phyloP scores from a whole-genome alignment of 306 rosid genomes.

The Datisca glomerata region DNA sequence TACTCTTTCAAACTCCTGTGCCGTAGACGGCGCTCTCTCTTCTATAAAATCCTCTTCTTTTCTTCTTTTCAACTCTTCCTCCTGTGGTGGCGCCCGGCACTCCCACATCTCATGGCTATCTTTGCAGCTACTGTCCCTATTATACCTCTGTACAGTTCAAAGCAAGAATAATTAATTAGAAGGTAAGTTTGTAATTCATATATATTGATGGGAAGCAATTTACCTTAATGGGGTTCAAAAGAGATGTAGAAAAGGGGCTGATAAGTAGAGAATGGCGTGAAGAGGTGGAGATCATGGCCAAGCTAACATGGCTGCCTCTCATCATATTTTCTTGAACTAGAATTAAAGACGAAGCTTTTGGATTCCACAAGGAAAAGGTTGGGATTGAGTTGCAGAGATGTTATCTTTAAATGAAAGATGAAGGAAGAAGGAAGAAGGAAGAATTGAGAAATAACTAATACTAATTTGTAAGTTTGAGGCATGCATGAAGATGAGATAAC shows the following conservation, averaged over 20 bases:
- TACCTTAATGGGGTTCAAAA: conserved; percentile 31
- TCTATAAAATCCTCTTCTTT: conserved; percentile 12
- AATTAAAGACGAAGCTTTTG: too few relatives aligned
- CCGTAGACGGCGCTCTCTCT: conserved; percentile 36
- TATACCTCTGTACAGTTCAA: not conserved
- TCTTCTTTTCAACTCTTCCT: conserved; percentile 6
- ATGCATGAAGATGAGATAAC: not conserved
- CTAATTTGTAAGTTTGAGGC: too few relatives aligned
- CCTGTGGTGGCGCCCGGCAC: too few relatives aligned
- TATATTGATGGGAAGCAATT: not conserved
- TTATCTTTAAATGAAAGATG: not conserved
- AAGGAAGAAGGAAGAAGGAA: not conserved
- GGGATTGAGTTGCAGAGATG: too few relatives aligned
- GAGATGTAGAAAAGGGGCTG: conserved; percentile 17
- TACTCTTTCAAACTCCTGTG: conserved; percentile 9
- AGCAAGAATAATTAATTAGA: not conserved
- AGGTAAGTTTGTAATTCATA: too few relatives aligned
- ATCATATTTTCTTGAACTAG: too few relatives aligned
- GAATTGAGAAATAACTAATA: too few relatives aligned
- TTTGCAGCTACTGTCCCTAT: not conserved
- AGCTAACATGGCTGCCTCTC: too few relatives aligned
- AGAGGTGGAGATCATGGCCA: conserved; percentile 13
- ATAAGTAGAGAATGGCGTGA: conserved; percentile 19
- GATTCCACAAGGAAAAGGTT: too few relatives aligned
- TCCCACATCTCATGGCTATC: not conserved